phyloP scores from a whole-genome alignment of 1,284 basidiomycete genomes.

The Serendipita sp. region DNA sequence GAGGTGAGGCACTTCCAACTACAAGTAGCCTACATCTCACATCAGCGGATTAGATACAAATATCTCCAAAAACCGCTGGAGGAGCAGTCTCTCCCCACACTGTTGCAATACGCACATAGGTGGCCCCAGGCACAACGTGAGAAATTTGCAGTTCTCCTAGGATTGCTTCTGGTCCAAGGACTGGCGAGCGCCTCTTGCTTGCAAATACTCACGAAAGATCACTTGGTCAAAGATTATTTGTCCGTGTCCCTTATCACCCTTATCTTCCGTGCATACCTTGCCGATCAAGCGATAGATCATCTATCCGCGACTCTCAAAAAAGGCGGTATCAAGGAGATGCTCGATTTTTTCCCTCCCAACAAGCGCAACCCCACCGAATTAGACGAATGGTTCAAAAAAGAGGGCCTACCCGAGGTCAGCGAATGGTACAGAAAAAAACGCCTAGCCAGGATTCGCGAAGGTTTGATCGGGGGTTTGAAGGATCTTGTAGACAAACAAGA shows the following conservation, averaged over 20 bases:
- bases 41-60: conserved; percentile 57
- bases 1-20: conserved; percentile 36
- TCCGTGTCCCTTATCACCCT: conserved; percentile 63
- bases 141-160: conserved; percentile 70
- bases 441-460: conserved; percentile 56
- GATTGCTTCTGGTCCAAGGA: conserved; percentile 70
- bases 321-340: conserved; percentile 74
- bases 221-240: conserved; percentile 84
- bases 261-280: conserved; percentile 70
- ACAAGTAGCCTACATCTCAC: not conserved
- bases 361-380: conserved; percentile 61
- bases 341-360: conserved; percentile 75
- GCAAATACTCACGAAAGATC: conserved; percentile 77
- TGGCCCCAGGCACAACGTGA: conserved; percentile 65
- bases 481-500: conserved; percentile 32
- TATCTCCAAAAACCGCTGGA: conserved; percentile 95
- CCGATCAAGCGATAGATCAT: conserved; percentile 75
- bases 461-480: conserved; percentile 46
- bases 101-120: conserved; percentile 81
- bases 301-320: conserved; percentile 64
- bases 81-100: conserved; percentile 63
- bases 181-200: conserved; percentile 67
- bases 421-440: conserved; percentile 90
- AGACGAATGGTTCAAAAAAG: conserved; percentile 76
- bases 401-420: conserved; percentile 60